These are phyloP conservation scores for Haplographium delicatum DNA, from an alignment of 495 filamentous ascomycete species.

Conservation along the genomic window DNA sequence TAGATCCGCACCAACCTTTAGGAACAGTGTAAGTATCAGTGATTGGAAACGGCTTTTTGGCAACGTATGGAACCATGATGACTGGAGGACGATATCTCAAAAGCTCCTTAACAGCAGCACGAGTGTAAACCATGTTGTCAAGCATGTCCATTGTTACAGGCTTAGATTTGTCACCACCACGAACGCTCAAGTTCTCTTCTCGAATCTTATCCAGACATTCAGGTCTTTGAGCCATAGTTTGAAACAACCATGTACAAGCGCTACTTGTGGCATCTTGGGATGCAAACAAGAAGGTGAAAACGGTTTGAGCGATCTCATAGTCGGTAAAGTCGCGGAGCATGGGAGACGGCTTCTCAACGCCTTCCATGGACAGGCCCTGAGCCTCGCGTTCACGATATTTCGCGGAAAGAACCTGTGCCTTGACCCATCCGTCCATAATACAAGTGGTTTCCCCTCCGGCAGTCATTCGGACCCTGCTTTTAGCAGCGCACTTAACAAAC, in stretches of 20 bases:
- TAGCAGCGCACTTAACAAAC: constrained; percentile 87
- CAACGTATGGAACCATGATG: constrained; percentile 94
- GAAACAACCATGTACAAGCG: constrained; percentile 91
- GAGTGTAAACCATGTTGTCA: constrained; percentile 84
- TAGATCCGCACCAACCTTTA: constrained; percentile 49
- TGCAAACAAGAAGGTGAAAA: constrained; percentile 98
- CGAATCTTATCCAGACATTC: constrained; percentile 86
- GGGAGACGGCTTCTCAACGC: constrained; percentile 71
- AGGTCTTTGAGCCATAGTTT: constrained; percentile 88
- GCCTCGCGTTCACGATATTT: constrained; percentile 66
- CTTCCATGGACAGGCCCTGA: constrained; percentile 59
- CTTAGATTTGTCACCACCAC: constrained; percentile 70
- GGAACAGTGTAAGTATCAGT: constrained; percentile 81
- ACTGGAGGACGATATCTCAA: constrained; percentile 95
- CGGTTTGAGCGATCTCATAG: constrained; percentile 87
- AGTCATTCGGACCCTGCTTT: constrained; percentile 87
- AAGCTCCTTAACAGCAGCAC: constrained; percentile 88
- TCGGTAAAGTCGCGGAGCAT: constrained; percentile 84
- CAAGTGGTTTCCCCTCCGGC: constrained; percentile 83
- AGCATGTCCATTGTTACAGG: constrained; percentile 75
- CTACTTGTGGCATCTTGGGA: constrained; percentile 95
- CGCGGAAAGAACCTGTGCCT: constrained; percentile 75
- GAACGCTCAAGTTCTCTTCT: constrained; percentile 78
- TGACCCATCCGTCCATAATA: constrained; percentile 93
- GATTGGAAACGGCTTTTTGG: constrained; percentile 94